These are phyloP conservation scores for Salix purpurea DNA, from an alignment of 345 rosid genomes.

Conservation along the genomic window DNA sequence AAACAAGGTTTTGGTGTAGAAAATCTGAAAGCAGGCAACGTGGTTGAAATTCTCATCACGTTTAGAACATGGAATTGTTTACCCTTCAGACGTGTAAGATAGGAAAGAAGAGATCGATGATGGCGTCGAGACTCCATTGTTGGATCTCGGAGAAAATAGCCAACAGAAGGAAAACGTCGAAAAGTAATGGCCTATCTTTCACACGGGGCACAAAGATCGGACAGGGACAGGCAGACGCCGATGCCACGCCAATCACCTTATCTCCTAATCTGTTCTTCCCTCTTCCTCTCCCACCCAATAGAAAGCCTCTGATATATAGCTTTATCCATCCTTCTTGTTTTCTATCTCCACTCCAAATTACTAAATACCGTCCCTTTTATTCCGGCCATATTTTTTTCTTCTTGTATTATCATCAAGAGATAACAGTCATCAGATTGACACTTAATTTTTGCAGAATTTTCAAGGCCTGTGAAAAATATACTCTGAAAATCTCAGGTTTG, in stretches of 20 bases:
- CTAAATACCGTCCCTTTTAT: background rate
- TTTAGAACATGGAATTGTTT: too few species aligned
- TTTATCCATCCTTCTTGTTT: background rate
- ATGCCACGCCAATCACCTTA: conserved; percentile 43
- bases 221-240: conserved; percentile 31
- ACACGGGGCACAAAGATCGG: conserved; percentile 6
- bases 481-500: too few species aligned
- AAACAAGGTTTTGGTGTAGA: too few species aligned
- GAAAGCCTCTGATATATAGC: background rate
- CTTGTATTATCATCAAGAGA: too few species aligned
- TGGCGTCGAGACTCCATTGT: background rate
- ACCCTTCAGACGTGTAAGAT: background rate
- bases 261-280: conserved; percentile 15
- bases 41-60: background rate
- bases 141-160: background rate
- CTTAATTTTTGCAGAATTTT: too few species aligned
- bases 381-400: too few species aligned
- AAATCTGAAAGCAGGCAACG: background rate
- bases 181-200: background rate
- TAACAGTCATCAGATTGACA: too few species aligned
- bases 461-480: too few species aligned
- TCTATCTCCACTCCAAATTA: background rate
- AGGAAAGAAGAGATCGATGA: background rate
- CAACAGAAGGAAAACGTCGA: conserved; percentile 17
- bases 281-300: background rate